Base-by-base conservation (phyloP, 441 rosid species). In the Erodium trifolium region DNA sequence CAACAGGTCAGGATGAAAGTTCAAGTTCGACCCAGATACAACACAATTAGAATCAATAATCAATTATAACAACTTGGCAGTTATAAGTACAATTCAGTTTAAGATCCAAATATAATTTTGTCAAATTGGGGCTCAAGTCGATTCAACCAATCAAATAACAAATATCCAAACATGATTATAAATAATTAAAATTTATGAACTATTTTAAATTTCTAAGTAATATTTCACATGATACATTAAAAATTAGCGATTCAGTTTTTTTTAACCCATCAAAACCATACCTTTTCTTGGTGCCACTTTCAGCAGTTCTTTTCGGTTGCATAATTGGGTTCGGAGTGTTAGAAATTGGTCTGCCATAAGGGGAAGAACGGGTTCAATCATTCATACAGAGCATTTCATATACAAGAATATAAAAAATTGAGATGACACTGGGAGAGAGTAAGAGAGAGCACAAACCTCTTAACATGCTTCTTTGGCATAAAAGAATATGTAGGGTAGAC, bases 221-320 rank as follows among this genome's bases (percentile, higher is more conserved):
- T 5, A 55, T 55, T 55, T 55, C 4, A 55, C 62, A 55, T 55
- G 27, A 55, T 55, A 55, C 19, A 55, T 13, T 55, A 55, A 14
- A 2, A 2, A 16, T 55, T 55, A 14, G 23, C 23, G 17, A 16
- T 55, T 17, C 2, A 17, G 9, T 6, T 17, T 16, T 16, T 9
- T 1, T 16, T 9, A 17, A 17, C 19, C 62, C 62, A 55, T 55
- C 23, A 16, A 55, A 55, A 55, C 1, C 27, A 16, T 55, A 55
- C 96, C 99, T 90, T 81, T 83, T 93, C 79, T 82, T 87, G 70
- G 72, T 77, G 74, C 85, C 82, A 70, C 92, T 89, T 70, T 86
- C 92, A 67, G 85, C 43, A 65, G 78, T 73, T 84, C 79, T 89
- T 86, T 87, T 91, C 73, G 78, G 88, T 67, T 82, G 79, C 70